Base-by-base conservation (phyloP, 2,329 filamentous ascomycete genomes). In the Beauveria sp. region DNA sequence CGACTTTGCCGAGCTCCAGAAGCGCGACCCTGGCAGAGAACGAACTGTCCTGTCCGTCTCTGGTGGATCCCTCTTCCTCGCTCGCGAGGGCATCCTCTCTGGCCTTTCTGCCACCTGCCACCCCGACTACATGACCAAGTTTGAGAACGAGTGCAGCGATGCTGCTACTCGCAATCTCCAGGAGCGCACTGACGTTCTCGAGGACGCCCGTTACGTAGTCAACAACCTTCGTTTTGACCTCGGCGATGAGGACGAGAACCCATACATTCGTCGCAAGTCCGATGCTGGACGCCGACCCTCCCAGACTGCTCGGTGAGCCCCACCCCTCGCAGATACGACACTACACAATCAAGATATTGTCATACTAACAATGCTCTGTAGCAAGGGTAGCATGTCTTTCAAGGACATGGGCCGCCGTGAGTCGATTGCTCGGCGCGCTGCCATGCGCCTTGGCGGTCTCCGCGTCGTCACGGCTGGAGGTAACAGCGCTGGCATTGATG, bases 201-300 rank as follows among this genome's bases (percentile, higher is more conserved):
- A 94, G 70, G 87, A 90, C 65, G 81, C 82, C 70, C 84, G 90
- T 70, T 96, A 94, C 71, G 90, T 96, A 22, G 91, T 96, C 73
- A 96, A 96, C 81, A 94, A 96, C 76, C 86, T 92, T 63, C 88
- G 91, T 67, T 96, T 93, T 73, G 90, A 94, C 68, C 79, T 94
- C 67, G 88, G 88, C 63, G 85, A 92, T 70, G 85, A 89, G 70
- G 89, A 92, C 64, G 87, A 92, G 74, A 93, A 91, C 75, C 89
- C 89, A 37, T 93, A 93, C 76, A 87, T 94, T 72, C 83, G 89
- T 69, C 86, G 84, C 78, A 90, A 88, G 80, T 84, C 85, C 62
- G 87, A 89, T 66, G 79, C 81, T 64, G 84, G 80, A 54, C 79
- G 82, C 66, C 83, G 84, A 63, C 82, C 84, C 52, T 84, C 84